These are phyloP conservation scores for Cynanchum wilfordii DNA, from an alignment of 257 asterid species.

Conservation along the genomic window DNA sequence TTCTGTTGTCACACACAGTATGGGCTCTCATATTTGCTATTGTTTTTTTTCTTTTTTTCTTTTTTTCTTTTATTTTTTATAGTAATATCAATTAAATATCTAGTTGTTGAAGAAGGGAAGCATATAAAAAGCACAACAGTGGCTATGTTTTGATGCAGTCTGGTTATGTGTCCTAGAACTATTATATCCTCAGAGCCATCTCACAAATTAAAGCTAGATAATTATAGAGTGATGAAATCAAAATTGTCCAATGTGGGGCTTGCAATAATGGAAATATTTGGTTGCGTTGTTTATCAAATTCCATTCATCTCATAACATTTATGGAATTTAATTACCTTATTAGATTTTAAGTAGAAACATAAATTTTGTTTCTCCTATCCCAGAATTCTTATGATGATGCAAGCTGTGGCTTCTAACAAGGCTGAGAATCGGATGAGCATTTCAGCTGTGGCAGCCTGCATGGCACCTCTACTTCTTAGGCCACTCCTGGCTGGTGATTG, in stretches of 20 bases:
- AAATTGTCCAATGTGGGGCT: not conserved
- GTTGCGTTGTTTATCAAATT: not conserved
- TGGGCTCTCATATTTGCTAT: not conserved
- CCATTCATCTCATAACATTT: not conserved
- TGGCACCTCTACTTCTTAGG: conserved; percentile 98
- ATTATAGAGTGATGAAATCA: not conserved
- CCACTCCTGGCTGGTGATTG: conserved; percentile 98
- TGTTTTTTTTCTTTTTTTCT: too few species aligned
- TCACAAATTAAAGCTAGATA: conserved; percentile 1
- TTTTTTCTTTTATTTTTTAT: too few species aligned
- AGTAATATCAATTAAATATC: not conserved
- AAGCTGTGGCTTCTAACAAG: conserved; percentile 72
- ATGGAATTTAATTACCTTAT: conserved; percentile 9
- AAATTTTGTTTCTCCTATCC: conserved; percentile 15
- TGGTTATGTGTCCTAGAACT: not conserved
- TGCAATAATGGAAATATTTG: not conserved
- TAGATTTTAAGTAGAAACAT: conserved; percentile 4
- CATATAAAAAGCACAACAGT: not conserved
- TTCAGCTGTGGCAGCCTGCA: conserved; percentile 99
- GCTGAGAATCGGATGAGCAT: conserved; percentile 81
- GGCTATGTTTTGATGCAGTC: not conserved
- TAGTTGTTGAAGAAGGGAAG: not conserved
- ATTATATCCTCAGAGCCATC: not conserved
- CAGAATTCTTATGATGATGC: conserved; percentile 96
- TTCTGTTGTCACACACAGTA: not conserved